phyloP scores from a whole-genome alignment of 2,329 filamentous ascomycete species.

The Colletotrichum lini region DNA sequence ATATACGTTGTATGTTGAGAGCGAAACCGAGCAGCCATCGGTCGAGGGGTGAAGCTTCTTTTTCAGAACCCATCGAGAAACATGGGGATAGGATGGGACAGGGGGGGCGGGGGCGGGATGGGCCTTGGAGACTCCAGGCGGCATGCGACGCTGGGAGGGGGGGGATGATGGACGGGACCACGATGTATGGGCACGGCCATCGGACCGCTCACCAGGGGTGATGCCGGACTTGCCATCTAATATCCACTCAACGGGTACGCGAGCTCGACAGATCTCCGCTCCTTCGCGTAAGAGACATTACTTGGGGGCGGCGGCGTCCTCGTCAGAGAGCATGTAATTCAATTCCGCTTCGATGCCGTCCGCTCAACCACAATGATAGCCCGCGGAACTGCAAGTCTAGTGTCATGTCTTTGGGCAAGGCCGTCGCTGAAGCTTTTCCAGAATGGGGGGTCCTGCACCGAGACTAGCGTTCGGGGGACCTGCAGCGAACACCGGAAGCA shows the following conservation, averaged over 20 bases:
- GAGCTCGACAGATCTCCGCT: too few relatives aligned
- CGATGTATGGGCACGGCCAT: slow-evolving; percentile 31
- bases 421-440: slow-evolving; percentile 1
- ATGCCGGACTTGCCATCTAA: slow-evolving; percentile 3
- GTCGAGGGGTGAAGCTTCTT: slow-evolving; percentile 13
- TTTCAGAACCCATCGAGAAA: slow-evolving; percentile 22
- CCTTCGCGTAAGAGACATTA: neutral
- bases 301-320: neutral
- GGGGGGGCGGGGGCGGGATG: neutral
- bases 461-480: slow-evolving; percentile 21
- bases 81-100: slow-evolving; percentile 22
- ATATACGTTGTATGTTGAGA: neutral
- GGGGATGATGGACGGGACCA: slow-evolving; percentile 15
- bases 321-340: neutral
- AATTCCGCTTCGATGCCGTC: neutral
- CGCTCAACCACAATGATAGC: neutral
- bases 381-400: slow-evolving; percentile 7
- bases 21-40: neutral
- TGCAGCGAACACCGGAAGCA: slow-evolving; percentile 28
- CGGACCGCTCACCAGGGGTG: slow-evolving; percentile 14
- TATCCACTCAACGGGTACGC: slow-evolving; percentile 3
- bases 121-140: slow-evolving; percentile 14
- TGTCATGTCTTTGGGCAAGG: neutral
- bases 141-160: slow-evolving; percentile 21
- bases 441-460: slow-evolving; percentile 24